Conservation (phyloP, 129 eudicot genomes). For the Flaveria bidentis region DNA sequence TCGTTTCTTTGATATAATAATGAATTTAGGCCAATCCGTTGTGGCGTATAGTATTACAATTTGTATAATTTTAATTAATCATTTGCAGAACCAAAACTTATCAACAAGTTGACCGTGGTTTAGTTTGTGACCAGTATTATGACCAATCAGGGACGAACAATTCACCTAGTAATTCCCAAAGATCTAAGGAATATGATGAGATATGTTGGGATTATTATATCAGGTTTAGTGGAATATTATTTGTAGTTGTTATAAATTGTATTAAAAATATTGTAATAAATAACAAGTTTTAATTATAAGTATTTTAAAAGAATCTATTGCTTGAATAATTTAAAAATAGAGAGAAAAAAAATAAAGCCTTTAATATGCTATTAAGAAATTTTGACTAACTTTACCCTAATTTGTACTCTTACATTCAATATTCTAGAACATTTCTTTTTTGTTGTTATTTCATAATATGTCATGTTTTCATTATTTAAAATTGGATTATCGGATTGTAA, state of each 20-base stretch:
- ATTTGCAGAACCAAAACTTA: not conserved
- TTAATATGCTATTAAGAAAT: too few species aligned
- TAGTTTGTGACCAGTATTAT: conserved; percentile 25
- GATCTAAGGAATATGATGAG: conserved; percentile 10
- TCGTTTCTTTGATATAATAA: conserved; percentile 11
- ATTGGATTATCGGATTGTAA: too few species aligned
- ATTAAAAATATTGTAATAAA: too few species aligned
- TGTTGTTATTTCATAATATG: too few species aligned
- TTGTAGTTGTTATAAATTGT: not conserved
- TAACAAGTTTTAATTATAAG: too few species aligned
- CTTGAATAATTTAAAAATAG: too few species aligned
- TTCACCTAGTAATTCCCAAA: conserved; percentile 26
- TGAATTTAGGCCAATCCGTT: conserved; percentile 2
- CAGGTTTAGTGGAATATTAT: not conserved
- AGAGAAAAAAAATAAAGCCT: too few species aligned
- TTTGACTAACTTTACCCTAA: too few species aligned
- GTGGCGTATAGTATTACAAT: conserved; percentile 21
- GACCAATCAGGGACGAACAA: conserved; percentile 18
- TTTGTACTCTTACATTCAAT: too few species aligned
- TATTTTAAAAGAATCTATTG: too few species aligned
- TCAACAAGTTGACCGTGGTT: conserved; percentile 26
- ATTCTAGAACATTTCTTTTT: too few species aligned
- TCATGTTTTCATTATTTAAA: too few species aligned
- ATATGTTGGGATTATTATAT: conserved; percentile 2
- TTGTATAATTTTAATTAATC: not conserved